Evolutionary conservation across 257 asterid species (phyloP).

Genomic region (Solanum commersonii): DNA sequence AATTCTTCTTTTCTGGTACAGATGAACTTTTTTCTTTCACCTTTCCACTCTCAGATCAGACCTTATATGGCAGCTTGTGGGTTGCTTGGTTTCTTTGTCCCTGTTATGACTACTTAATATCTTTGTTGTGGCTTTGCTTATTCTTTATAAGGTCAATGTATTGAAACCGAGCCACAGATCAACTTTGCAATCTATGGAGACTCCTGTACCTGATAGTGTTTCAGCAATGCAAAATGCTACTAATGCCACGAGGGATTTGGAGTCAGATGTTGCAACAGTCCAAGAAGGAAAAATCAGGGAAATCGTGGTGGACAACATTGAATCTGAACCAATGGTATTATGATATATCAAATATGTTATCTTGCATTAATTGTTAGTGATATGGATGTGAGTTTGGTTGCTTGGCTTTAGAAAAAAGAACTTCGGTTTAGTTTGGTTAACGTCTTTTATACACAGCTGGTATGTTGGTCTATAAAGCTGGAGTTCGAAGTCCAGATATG

Average conservation of each 20-base stretch:
- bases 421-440: neutral
- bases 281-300: constrained; percentile 80
- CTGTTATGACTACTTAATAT: neutral
- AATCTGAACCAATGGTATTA: constrained; percentile 52
- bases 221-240: constrained; percentile 84
- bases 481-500: neutral
- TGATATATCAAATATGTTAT: neutral
- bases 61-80: neutral
- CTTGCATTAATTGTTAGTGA: neutral
- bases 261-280: constrained; percentile 66
- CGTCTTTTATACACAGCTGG: neutral
- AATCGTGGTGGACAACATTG: constrained; percentile 48
- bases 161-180: constrained; percentile 96
- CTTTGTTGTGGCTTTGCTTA: constrained; percentile 9
- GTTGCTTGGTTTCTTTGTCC: neutral
- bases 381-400: neutral
- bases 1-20: constrained; percentile 1
- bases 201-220: constrained; percentile 73
- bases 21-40: neutral
- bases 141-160: constrained; percentile 54
- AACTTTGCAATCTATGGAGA: constrained; percentile 59
- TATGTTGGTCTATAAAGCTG: neutral
- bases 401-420: neutral
- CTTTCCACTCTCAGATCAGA: neutral
- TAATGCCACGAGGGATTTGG: constrained; percentile 75